Base-by-base conservation (phyloP, 1,139 yeast species). In the Kazachstania sp. region DNA sequence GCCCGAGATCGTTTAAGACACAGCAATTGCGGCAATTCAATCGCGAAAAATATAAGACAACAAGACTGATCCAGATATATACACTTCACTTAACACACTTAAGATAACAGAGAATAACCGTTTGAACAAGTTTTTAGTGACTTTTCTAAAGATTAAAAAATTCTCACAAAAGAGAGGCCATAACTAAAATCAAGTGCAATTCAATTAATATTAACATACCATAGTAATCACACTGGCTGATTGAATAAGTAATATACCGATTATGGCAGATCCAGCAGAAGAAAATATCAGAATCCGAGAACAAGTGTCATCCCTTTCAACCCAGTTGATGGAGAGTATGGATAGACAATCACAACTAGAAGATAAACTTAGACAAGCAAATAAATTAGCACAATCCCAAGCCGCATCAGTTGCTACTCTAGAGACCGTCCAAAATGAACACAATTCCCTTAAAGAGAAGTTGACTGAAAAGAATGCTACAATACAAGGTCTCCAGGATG, bases 271-370 rank as follows among this genome's bases (percentile, higher is more conserved):
- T 4, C 13, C 13, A 9, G 30, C 45, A 6, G 72, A 68, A 36
- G 73, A 65, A 62, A 64, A 62, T 49, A 63, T 55, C 42, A 65
- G 83, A 44, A 69, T 79, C 37, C 73, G 83, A 1, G 65, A 72
- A 42, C 83, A 79, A 62, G 78, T 79, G 47, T 71, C 82, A 3
- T 67, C 74, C 45, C 65, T 80, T 45, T 78, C 83, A 35, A 79
- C 84, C 13, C 77, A 76, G 60, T 66, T 79, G 47, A 77, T 80
- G 43, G 80, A 82, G 31, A 78, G 82, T 11, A 77, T 79, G 8
- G 79, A 78, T 52, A 77, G 73, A 51, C 83, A 76, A 62, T 76
- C 77, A 54, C 74, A 71, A 47, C 59, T 79, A 47, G 85, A 70
- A 45, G 67, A 64, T 37, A 65, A 64, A 44, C 46, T 69, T 13